Percentiles rank a stretch among this genome's conserved stretches.
phyloP scores from a whole-genome alignment of 176 grass and related monocot species.

The Chloris gayana region DNA sequence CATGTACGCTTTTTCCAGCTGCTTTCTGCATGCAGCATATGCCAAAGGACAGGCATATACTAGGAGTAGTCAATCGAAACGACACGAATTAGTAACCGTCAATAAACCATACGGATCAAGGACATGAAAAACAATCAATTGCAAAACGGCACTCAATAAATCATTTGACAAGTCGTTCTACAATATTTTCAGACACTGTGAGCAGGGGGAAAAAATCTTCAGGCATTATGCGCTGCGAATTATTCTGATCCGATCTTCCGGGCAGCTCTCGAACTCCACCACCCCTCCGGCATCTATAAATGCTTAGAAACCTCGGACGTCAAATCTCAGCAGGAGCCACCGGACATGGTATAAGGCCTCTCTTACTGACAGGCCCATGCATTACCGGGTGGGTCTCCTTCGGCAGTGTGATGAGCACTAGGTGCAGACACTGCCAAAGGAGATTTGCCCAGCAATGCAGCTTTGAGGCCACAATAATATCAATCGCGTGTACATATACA shows the following conservation, averaged over 20 bases:
- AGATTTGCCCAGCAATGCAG: slow-evolving; percentile 75
- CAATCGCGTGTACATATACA: too few species aligned
- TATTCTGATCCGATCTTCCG: background rate
- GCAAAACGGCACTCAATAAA: too few species aligned
- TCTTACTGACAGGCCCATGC: slow-evolving; percentile 19
- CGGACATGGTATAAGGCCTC: too few species aligned
- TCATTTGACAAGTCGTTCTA: too few species aligned
- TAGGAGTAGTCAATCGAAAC: background rate
- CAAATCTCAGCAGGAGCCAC: too few species aligned
- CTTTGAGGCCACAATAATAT: background rate
- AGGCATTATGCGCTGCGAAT: background rate
- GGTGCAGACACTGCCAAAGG: slow-evolving; percentile 55
- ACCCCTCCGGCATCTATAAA: slow-evolving; percentile 24
- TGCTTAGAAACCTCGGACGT: slow-evolving; percentile 28
- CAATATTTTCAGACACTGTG: too few species aligned
- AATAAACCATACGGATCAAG: too few species aligned
- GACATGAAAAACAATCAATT: too few species aligned
- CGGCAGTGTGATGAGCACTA: slow-evolving; percentile 32
- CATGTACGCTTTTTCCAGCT: background rate
- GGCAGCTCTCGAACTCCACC: too few species aligned
- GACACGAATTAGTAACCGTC: background rate
- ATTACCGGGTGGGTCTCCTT: slow-evolving; percentile 44
- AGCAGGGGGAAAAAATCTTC: too few species aligned
- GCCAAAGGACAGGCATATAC: slow-evolving; percentile 37
- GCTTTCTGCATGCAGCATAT: slow-evolving; percentile 37